Evolutionary conservation across 768 basidiomycete genomes (phyloP).

Genomic region (Russula lepida): DNA sequence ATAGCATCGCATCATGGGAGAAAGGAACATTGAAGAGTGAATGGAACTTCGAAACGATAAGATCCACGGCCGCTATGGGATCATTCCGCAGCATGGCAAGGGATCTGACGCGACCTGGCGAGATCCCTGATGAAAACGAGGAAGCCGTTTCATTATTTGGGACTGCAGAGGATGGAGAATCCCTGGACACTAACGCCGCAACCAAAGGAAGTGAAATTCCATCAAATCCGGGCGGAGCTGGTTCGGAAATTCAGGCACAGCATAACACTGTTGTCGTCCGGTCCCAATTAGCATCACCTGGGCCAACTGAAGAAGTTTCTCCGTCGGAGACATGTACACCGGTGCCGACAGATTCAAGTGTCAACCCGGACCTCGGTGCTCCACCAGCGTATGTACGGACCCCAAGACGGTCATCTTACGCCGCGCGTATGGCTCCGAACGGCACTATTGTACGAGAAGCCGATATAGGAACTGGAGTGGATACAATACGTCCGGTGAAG

Average conservation of each 20-base stretch:
- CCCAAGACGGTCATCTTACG: conserved; percentile 67
- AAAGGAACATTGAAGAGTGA: conserved; percentile 73
- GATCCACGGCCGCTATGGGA: conserved; percentile 63
- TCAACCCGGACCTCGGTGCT: conserved; percentile 39
- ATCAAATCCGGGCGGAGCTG: conserved; percentile 30
- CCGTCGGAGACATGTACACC: conserved; percentile 33
- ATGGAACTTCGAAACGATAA: conserved; percentile 93
- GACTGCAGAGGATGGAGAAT: conserved; percentile 38
- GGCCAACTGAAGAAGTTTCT: conserved; percentile 38
- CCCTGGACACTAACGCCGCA: conserved; percentile 55
- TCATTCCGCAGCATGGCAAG: conserved; percentile 66
- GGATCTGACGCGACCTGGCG: conserved; percentile 49
- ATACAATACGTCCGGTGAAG: conserved; percentile 91
- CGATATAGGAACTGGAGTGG: conserved; percentile 80
- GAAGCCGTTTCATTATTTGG: conserved; percentile 33
- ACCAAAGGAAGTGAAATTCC: conserved; percentile 47
- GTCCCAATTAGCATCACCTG: conserved; percentile 25
- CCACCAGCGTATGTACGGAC: conserved; percentile 69
- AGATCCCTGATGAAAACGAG: conserved; percentile 49
- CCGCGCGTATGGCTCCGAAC: conserved; percentile 57
- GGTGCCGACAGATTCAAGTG: conserved; percentile 23
- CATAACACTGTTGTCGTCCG: conserved; percentile 73
- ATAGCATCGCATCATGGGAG: conserved; percentile 55
- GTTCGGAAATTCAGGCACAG: conserved; percentile 44
- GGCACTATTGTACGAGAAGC: conserved; percentile 75